Evolutionary conservation across 148 eudicot genomes (phyloP).

Genomic region (Rhododendron kiyosumense): DNA sequence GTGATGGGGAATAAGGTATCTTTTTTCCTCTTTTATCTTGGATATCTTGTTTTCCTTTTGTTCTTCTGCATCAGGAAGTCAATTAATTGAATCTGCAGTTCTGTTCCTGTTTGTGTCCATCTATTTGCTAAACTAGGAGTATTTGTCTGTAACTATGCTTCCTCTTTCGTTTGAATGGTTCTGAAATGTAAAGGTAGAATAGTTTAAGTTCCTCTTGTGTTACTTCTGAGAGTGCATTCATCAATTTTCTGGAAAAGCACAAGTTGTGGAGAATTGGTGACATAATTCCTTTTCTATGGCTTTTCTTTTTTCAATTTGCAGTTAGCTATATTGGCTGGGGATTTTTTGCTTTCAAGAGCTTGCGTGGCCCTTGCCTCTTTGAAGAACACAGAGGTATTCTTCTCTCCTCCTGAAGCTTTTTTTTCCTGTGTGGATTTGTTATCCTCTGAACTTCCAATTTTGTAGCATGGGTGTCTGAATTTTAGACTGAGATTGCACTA

Average conservation of each 20-base stretch:
- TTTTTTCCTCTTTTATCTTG: background rate
- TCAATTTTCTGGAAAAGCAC: background rate
- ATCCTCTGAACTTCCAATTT: background rate
- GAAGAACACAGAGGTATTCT: slow-evolving; percentile 77
- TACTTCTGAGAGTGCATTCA: background rate
- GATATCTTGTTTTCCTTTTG: background rate
- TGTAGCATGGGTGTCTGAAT: background rate
- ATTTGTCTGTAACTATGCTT: background rate
- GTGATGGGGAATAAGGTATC: slow-evolving; percentile 84
- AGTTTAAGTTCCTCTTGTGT: no score
- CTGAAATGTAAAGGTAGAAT: background rate
- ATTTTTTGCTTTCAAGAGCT: slow-evolving; percentile 88
- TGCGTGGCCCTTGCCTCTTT: slow-evolving; percentile 90
- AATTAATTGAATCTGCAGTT: background rate
- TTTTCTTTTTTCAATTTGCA: slow-evolving; percentile 23
- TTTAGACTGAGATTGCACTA: background rate
- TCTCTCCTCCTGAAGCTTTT: background rate
- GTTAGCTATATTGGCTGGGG: slow-evolving; percentile 86
- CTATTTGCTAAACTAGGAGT: background rate
- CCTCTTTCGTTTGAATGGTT: background rate
- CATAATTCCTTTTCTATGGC: background rate
- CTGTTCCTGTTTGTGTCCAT: background rate
- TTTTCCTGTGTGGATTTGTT: background rate
- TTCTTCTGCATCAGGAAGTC: background rate
- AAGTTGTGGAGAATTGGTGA: background rate